Percentiles rank a stretch among this genome's conserved stretches.
These are phyloP conservation scores for Trypanosoma melophagium DNA, from an alignment of 208 protist genomes.

Conservation along the genomic window DNA sequence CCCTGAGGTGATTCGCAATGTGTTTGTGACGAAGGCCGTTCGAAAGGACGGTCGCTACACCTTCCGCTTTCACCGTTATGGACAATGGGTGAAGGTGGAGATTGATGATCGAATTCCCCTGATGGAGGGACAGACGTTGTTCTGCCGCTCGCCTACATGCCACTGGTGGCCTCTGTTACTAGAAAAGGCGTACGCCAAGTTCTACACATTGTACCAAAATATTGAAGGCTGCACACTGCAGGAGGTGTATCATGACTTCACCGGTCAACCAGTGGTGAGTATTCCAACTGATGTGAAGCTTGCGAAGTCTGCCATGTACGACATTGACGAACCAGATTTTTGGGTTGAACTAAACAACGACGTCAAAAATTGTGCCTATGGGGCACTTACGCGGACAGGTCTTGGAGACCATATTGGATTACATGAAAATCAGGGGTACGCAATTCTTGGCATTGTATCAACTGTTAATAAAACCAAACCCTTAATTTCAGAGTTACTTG, in stretches of 20 bases:
- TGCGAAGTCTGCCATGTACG: conserved; percentile 39
- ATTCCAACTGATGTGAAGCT: conserved; percentile 36
- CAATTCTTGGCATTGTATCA: conserved; percentile 49
- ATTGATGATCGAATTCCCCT: conserved; percentile 62
- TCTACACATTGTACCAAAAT: conserved; percentile 78
- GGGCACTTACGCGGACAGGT: conserved; percentile 49
- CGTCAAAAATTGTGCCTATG: conserved; percentile 41
- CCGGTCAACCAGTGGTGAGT: conserved; percentile 43
- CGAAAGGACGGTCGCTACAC: conserved; percentile 79
- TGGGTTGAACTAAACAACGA: conserved; percentile 52
- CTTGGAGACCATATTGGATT: conserved; percentile 50
- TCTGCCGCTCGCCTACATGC: conserved; percentile 54
- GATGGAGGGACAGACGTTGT: conserved; percentile 48
- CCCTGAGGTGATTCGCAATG: conserved; percentile 73
- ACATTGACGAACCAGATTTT: conserved; percentile 60
- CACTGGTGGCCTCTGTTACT: conserved; percentile 75
- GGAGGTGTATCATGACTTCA: conserved; percentile 69
- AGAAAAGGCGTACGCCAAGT: conserved; percentile 83
- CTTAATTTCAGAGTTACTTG: conserved; percentile 42
- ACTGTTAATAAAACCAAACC: not conserved
- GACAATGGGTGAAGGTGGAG: conserved; percentile 62
- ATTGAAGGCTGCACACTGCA: conserved; percentile 50
- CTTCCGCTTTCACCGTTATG: conserved; percentile 75
- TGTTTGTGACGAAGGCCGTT: conserved; percentile 78
- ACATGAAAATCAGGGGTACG: conserved; percentile 57